Base-by-base conservation (phyloP, 345 rosid species). In the Eucalyptus erythrocorys region DNA sequence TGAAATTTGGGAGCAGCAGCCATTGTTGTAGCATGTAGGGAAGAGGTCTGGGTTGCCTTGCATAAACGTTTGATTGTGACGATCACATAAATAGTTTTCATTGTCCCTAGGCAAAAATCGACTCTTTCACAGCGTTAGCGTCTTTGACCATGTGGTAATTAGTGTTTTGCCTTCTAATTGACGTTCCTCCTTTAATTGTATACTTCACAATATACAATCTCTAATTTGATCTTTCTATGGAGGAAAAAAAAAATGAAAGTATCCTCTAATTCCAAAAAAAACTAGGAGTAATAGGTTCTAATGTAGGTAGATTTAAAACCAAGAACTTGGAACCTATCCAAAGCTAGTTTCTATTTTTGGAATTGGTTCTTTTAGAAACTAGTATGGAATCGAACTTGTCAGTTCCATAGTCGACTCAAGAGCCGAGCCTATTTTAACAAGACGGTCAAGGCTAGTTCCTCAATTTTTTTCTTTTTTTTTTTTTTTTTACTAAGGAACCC, bases 361-460 rank as follows among this genome's bases (percentile, higher is more conserved):
- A n/a, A 64, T 5, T n/a, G 21, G 76, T 64, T 64, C 40, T 1
- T 14, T 64, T 64, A n/a, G 19, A 64, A n/a, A 64, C 21, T 8
- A 2, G 37, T 3, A 64, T 64, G 2, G 21, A 64, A 2, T 34
- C 0, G 40, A 64, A 64, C 37, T 8, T 13, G 21, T 4, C 0
- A 14, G 40, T 64, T 64, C 5, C 16, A 64, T 7, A 16, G 40
- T 64, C 1, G 8, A n/a, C 40, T 64, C 10, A 6, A 64, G 76
- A 64, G 37, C 21, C 0, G 5, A 64, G 37, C 76, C 37, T 64
- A n/a, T n/a, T 64, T 64, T 64, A n/a, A 64, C 1, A 2, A 64
- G 17, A n/a, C 0, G 21, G 40, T n/a, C 19, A 64, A 64, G 37
- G 40, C 40, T 14, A 8, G 21, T 64, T 64, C 9, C 10, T 34